Evolutionary conservation across 169 alveolate genomes (phyloP).

Genomic region (Cryptosporidium meleagridis): DNA sequence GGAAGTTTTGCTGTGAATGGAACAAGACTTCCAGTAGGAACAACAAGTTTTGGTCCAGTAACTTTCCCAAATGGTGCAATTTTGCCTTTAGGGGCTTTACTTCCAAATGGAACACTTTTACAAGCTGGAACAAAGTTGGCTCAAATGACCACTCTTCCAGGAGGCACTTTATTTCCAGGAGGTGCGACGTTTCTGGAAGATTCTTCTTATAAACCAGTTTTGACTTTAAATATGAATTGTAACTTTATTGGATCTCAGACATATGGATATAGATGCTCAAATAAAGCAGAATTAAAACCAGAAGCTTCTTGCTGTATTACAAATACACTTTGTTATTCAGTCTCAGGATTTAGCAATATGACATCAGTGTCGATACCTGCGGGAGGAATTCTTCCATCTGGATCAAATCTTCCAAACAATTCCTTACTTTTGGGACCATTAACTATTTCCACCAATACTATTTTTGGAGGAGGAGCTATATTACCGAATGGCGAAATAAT

Average conservation of each 20-base stretch:
- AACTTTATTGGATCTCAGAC: slow-evolving; percentile 54
- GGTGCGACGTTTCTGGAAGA: slow-evolving; percentile 68
- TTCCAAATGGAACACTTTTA: slow-evolving; percentile 66
- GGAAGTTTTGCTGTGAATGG: slow-evolving; percentile 68
- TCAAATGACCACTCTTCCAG: slow-evolving; percentile 64
- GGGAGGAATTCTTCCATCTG: slow-evolving; percentile 62
- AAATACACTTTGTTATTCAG: slow-evolving; percentile 56
- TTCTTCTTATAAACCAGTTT: slow-evolving; percentile 31
- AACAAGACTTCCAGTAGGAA: slow-evolving; percentile 67
- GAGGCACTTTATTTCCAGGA: slow-evolving; percentile 72
- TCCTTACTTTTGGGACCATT: slow-evolving; percentile 44
- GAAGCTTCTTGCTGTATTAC: slow-evolving; percentile 50
- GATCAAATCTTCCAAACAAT: slow-evolving; percentile 63
- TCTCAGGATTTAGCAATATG: slow-evolving; percentile 66
- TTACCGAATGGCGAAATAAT: slow-evolving; percentile 51
- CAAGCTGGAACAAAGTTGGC: slow-evolving; percentile 29
- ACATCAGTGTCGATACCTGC: slow-evolving; percentile 71
- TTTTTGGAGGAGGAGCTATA: slow-evolving; percentile 72
- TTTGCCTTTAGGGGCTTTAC: slow-evolving; percentile 66
- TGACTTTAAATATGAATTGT: slow-evolving; percentile 60
- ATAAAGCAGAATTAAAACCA: slow-evolving; percentile 36
- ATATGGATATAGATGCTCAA: slow-evolving; percentile 56
- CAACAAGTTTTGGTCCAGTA: slow-evolving; percentile 74
- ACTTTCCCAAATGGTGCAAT: slow-evolving; percentile 74
- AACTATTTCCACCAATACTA: slow-evolving; percentile 61